Evolutionary conservation across 495 filamentous ascomycete species (phyloP), one percentile per base, ranked within the genome.

Genomic region (Bacidia gigantensis): DNA sequence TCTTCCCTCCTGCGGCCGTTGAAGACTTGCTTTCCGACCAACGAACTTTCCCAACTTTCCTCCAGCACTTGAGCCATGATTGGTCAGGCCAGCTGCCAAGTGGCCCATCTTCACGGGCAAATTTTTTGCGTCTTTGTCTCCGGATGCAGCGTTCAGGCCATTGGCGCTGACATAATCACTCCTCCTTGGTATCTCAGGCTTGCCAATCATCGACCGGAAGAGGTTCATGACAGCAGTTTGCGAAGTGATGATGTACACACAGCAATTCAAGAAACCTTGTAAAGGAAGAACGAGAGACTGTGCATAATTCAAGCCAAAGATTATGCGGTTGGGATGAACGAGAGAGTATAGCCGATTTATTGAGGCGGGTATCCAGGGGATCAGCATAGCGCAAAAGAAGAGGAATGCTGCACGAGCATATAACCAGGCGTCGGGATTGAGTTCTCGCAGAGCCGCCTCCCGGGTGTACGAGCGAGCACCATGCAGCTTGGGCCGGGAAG

Each of bases 241-340:
- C 3, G 72, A 75, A 2, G 86, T 87, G 18, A 78, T 79, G 11
- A 79, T 63, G 65, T 93, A 95, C 51, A 95, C 87, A 49, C 87
- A 61, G 18, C 79, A 78, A 58, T 93, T 95, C 83, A 86, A 90
- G 59, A 92, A 89, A 1, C 88, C 88, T 60, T 93, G 88, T 0
- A 89, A 70, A 0, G 88, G 88, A 20, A 93, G 72, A 0, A 93
- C 86, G 44, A 88, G 74, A 0, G 83, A 78, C 23, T 81, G 79
- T 43, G 79, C 74, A 51, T 81, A 83, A 57, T 86, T 80, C 23
- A 93, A 74, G 21, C 69, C 67, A 46, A 81, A 77, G 23, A 69
- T 72, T 3, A 75, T 65, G 1, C 72, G 46, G 24, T 77, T 68
- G 0, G 70, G 67, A 58, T 82, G 65, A 3, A 79, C 69, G 17